Base-by-base conservation (phyloP, 345 rosid species). In the Syzygium jambos region DNA sequence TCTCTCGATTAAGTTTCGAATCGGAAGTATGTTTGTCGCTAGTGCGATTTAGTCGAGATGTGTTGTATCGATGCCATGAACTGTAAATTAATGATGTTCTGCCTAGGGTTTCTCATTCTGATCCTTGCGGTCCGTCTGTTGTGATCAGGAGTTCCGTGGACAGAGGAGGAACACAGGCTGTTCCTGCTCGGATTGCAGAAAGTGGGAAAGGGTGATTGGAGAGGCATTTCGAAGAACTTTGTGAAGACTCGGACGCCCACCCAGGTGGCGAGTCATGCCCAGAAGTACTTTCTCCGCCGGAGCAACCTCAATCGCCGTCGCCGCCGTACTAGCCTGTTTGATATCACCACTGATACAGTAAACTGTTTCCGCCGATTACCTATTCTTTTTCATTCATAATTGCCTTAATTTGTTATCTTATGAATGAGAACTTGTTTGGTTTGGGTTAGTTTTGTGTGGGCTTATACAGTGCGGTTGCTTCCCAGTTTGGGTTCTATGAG, bases 261-360 rank as follows among this genome's bases (percentile, higher is more conserved):
- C 0, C 99, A 95, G 91, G 99, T 96, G 21, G 99, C 99, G 21
- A 96, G 99, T 84, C 99, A 96, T 53, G 99, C 99, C 89, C 99
- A 96, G 93, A 96, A 96, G 57, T 95, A 96, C 87, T 96, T 95
- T 65, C 96, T 95, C 86, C 95, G 98, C 43, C 93, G 93, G 19
- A 91, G 86, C 86, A 96, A 94, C 90, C 93, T 94, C 88, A 95
- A 95, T 68, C 98, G 98, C 38, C 96, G 99, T 9, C 87, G 87
- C 30, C 93, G 99, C 88, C 93, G 98, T 84, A 94, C 97, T 85
- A 96, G 97, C 89, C 95, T 96, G 63, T 96, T 95, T 49, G 97
- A 95, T 89, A 96, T 96, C 90, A 95, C 99, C 78, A 92, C 95
- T 1, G 98, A 95, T 57, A 90, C 97, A 88, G 99, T 96, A 92